phyloP scores from a whole-genome alignment of 768 basidiomycete genomes.

The Psilocybe tampanensis region DNA sequence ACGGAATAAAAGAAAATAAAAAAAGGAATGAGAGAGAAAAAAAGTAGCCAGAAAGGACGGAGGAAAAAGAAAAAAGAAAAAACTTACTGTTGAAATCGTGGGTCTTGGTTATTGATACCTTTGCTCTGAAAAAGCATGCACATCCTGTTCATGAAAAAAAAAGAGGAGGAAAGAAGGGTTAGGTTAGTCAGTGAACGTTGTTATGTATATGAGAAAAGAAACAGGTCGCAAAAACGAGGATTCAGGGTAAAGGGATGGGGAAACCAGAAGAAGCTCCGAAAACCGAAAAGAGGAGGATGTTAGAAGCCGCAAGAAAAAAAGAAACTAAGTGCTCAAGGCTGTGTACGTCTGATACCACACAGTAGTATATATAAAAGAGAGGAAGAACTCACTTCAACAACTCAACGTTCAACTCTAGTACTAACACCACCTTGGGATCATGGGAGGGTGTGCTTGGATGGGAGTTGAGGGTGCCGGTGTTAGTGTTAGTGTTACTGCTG shows the following conservation, averaged over 20 bases:
- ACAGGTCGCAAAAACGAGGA: not conserved
- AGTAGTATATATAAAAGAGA: not conserved
- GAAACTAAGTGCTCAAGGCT: too few species aligned
- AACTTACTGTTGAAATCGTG: conserved; percentile 60
- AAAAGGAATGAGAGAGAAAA: too few species aligned
- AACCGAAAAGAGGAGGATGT: not conserved
- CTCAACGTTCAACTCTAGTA: conserved; percentile 72
- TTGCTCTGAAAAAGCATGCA: conserved; percentile 63
- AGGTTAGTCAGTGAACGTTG: not conserved
- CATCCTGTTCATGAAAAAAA: conserved; percentile 48
- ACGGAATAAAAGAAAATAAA: too few species aligned
- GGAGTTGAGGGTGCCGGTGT: conserved; percentile 16
- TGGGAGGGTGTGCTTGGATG: conserved; percentile 28
- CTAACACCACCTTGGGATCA: conserved; percentile 56
- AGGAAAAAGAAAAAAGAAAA: not conserved
- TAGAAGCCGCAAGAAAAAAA: too few species aligned
- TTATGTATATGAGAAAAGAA: not conserved
- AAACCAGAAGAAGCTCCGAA: conserved; percentile 4
- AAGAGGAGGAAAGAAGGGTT: not conserved
- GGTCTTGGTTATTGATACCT: conserved; percentile 47
- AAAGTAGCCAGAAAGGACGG: too few species aligned
- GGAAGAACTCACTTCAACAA: conserved; percentile 57
- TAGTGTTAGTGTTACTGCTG: not conserved
- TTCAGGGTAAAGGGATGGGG: not conserved
- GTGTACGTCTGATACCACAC: too few species aligned